Conservation (phyloP, 768 basidiomycete genomes). For the Termitomyces sp. region DNA sequence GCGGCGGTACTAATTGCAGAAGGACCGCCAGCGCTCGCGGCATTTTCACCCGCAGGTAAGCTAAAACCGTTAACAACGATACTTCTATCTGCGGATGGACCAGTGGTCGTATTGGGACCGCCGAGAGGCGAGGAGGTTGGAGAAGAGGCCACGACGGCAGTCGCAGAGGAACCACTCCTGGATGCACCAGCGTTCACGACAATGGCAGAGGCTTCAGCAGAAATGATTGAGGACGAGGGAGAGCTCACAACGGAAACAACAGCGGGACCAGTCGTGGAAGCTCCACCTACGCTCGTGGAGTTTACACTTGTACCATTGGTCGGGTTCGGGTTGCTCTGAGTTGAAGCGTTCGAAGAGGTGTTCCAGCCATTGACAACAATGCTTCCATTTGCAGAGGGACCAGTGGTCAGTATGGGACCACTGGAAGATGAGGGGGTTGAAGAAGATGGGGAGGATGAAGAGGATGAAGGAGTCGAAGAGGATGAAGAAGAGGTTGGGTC, state of each 20-base stretch:
- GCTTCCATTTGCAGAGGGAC: conserved; percentile 33
- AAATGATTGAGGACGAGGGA: conserved; percentile 2
- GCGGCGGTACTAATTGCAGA: background rate
- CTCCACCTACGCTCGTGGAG: conserved; percentile 1
- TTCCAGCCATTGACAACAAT: conserved; percentile 44
- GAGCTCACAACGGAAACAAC: background rate
- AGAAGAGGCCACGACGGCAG: no score
- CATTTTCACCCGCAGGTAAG: background rate
- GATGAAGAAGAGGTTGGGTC: background rate
- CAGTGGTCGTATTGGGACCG: background rate
- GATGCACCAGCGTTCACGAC: background rate
- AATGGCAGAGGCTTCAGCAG: background rate
- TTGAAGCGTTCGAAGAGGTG: background rate
- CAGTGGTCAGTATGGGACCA: conserved; percentile 36
- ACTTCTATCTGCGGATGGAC: background rate
- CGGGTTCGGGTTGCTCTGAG: background rate
- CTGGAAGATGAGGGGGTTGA: conserved; percentile 15
- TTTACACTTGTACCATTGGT: background rate
- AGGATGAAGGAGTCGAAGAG: conserved; percentile 3
- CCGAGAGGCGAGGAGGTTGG: no score
- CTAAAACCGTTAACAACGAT: conserved; percentile 32
- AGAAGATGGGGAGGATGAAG: background rate
- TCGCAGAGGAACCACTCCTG: background rate
- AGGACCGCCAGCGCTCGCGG: background rate
- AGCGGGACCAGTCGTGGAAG: background rate